These are phyloP conservation scores for Cryptosporidium tyzzeri DNA, from an alignment of 169 alveolate genomes.

Conservation along the genomic window DNA sequence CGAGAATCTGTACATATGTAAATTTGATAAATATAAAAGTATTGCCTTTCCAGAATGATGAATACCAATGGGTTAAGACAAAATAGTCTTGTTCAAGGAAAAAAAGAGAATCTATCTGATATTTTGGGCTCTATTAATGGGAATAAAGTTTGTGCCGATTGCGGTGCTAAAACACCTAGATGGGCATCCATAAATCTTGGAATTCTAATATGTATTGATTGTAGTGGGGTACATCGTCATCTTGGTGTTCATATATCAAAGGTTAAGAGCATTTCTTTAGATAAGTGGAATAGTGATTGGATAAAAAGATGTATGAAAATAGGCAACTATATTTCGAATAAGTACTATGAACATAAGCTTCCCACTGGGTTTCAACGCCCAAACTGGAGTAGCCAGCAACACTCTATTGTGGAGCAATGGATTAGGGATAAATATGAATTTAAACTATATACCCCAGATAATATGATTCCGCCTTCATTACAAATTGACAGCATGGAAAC, in stretches of 20 bases:
- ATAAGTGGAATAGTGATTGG: constrained; percentile 89
- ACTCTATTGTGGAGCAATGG: constrained; percentile 85
- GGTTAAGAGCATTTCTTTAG: constrained; percentile 93
- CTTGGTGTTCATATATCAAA: constrained; percentile 95
- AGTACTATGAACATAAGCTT: constrained; percentile 80
- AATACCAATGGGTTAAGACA: constrained; percentile 17
- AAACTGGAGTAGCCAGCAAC: constrained; percentile 65
- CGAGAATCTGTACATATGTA: constrained; percentile 16
- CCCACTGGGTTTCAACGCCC: constrained; percentile 81
- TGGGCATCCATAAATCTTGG: constrained; percentile 97
- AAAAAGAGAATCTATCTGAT: constrained; percentile 38
- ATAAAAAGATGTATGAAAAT: constrained; percentile 81
- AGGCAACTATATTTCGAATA: constrained; percentile 82
- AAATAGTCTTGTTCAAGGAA: not conserved
- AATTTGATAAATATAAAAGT: not conserved
- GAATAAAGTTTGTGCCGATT: constrained; percentile 95
- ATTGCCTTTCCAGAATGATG: constrained; percentile 2
- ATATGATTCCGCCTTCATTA: constrained; percentile 51
- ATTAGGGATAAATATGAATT: constrained; percentile 87
- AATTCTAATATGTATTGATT: constrained; percentile 93
- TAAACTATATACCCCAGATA: constrained; percentile 82
- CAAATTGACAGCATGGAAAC: not conserved
- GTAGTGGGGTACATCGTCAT: constrained; percentile 96
- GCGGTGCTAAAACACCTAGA: constrained; percentile 93
- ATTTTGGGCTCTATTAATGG: constrained; percentile 80